Conservation (phyloP, 345 rosid genomes). For the Euphorbia tirucalli region DNA sequence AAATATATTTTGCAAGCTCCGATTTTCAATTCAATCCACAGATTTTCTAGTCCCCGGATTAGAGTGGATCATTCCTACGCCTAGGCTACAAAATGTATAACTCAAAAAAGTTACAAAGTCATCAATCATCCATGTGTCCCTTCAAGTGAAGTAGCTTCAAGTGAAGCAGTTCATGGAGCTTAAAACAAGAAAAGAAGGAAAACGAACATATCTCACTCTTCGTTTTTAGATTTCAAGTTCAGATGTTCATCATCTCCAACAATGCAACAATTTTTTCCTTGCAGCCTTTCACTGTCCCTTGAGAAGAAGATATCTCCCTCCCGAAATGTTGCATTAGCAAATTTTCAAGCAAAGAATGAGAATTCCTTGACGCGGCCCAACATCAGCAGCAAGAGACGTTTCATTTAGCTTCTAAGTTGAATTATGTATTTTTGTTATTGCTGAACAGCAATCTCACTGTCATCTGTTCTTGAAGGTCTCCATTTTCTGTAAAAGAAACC, state of each 20-base stretch:
- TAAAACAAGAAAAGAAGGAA: no score
- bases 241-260: background rate
- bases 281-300: background rate
- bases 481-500: conserved; percentile 50
- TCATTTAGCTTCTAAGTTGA: background rate
- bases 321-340: background rate
- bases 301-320: background rate
- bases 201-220: no score
- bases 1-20: no score
- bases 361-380: background rate
- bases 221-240: background rate
- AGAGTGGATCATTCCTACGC: no score
- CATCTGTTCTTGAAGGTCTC: conserved; percentile 60
- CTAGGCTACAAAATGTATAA: no score
- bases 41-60: no score
- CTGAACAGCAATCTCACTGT: conserved; percentile 6
- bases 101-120: no score
- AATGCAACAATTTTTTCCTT: background rate
- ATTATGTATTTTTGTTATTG: background rate
- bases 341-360: background rate
- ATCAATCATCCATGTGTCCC: no score
- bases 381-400: background rate
- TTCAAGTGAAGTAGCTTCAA: no score
- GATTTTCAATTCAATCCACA: no score
- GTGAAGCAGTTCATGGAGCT: no score